phyloP scores from a whole-genome alignment of 202 grass and related monocot genomes.

The Carex arenaria region DNA sequence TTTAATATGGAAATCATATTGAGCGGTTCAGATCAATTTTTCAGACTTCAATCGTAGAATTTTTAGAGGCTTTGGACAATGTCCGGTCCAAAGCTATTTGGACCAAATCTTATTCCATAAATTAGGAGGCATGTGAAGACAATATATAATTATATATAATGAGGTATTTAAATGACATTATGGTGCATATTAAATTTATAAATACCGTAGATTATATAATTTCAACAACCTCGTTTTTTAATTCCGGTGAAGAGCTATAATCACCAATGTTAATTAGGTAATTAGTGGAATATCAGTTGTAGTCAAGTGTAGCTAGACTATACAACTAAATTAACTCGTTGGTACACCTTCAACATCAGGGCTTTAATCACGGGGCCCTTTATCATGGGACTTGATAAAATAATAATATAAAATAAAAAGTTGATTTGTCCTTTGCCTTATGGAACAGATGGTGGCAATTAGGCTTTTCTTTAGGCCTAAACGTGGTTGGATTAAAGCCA shows the following conservation, averaged over 20 bases:
- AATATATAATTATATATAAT: no score
- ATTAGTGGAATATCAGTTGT: background rate
- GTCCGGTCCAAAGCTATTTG: no score
- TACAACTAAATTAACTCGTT: background rate
- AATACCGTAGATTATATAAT: no score
- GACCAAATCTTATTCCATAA: no score
- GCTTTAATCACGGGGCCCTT: constrained; percentile 16
- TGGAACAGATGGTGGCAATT: constrained; percentile 18
- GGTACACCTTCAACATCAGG: constrained; percentile 21
- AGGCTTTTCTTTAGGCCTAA: constrained; percentile 7
- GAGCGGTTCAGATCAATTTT: no score
- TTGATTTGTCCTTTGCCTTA: constrained; percentile 27
- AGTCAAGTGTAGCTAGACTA: background rate
- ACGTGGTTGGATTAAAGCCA: constrained; percentile 18
- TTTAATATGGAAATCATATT: no score
- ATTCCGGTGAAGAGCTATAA: background rate
- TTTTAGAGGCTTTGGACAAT: no score
- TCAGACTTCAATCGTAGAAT: no score
- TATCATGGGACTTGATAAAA: constrained; percentile 10
- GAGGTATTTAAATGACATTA: no score
- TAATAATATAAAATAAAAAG: constrained; percentile 4
- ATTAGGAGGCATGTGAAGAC: no score
- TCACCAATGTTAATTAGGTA: background rate
- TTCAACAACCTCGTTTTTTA: background rate
- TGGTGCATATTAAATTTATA: no score